phyloP scores from a whole-genome alignment of 257 asterid genomes.

The Nicotiana tabacum region DNA sequence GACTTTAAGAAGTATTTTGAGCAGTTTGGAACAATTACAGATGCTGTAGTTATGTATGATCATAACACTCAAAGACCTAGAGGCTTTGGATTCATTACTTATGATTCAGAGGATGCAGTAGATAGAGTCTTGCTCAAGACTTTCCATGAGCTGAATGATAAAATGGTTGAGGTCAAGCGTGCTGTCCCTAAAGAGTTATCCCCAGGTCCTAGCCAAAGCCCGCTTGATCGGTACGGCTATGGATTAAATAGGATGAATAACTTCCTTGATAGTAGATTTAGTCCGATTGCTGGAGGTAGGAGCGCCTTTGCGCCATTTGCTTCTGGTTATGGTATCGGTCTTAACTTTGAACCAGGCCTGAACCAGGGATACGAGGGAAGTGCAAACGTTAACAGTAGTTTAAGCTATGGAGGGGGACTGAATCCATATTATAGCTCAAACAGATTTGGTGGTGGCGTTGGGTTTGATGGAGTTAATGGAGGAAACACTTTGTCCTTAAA shows the following conservation, averaged over 20 bases:
- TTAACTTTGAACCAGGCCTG: constrained; percentile 40
- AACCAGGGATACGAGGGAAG: constrained; percentile 36
- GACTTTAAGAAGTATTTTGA: constrained; percentile 12
- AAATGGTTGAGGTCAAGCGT: constrained; percentile 16
- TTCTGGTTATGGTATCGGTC: constrained; percentile 17
- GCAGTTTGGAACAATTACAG: constrained; percentile 16
- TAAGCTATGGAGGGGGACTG: constrained; percentile 27
- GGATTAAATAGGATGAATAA: constrained; percentile 20
- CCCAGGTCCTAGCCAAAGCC: constrained; percentile 22
- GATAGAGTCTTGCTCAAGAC: constrained; percentile 8
- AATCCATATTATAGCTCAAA: constrained; percentile 15
- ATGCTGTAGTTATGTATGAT: constrained; percentile 25
- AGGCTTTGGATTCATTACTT: constrained; percentile 13
- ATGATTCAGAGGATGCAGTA: constrained; percentile 13
- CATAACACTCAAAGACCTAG: constrained; percentile 36
- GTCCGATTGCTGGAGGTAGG: constrained; percentile 7
- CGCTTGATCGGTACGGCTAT: constrained; percentile 17
- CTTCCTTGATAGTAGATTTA: constrained; percentile 29
- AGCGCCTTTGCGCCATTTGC: constrained; percentile 9
- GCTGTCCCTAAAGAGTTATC: constrained; percentile 26
- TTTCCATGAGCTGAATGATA: constrained; percentile 9
- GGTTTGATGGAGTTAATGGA: constrained; percentile 8
- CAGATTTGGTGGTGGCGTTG: constrained; percentile 13
- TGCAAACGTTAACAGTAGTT: constrained; percentile 32
- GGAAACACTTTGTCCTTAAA: constrained; percentile 14